A percentile compares a stretch with the other conserved stretches of the same genome.
Conservation (phyloP, 2,329 filamentous ascomycete species). For the Ilyonectria robusta region DNA sequence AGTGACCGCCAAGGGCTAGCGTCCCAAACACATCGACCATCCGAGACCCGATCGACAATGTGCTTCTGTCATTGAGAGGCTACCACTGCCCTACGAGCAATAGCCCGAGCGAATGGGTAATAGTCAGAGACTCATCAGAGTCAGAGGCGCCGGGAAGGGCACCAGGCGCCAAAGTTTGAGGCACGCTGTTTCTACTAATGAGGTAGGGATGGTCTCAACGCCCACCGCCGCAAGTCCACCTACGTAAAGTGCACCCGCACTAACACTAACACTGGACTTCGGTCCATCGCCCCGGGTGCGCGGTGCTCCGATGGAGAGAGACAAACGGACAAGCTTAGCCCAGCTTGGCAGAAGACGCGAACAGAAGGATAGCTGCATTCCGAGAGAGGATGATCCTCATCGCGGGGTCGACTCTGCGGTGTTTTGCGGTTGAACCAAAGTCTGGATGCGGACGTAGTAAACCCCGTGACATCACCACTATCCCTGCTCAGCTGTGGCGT, state of each 20-base stretch:
- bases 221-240: background rate
- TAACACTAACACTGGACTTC: background rate
- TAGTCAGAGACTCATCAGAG: background rate
- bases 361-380: conserved; percentile 3
- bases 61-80: conserved; percentile 19
- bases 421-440: background rate
- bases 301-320: conserved; percentile 1
- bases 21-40: background rate
- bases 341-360: conserved; percentile 5
- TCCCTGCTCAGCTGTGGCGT: conserved; percentile 15
- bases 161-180: conserved; percentile 16
- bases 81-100: background rate
- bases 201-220: conserved; percentile 1
- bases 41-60: conserved; percentile 16
- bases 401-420: background rate
- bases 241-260: background rate
- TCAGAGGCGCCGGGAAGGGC: conserved; percentile 15
- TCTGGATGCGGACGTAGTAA: background rate
- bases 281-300: conserved; percentile 18
- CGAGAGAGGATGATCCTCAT: background rate
- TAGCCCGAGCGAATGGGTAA: background rate
- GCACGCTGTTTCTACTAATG: background rate
- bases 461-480: conserved; percentile 13
- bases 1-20: background rate
- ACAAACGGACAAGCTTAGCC: background rate